Percentiles rank a stretch among this genome's conserved stretches.
Conservation (phyloP, 2,329 filamentous ascomycete genomes). For the Metarhizium album region DNA sequence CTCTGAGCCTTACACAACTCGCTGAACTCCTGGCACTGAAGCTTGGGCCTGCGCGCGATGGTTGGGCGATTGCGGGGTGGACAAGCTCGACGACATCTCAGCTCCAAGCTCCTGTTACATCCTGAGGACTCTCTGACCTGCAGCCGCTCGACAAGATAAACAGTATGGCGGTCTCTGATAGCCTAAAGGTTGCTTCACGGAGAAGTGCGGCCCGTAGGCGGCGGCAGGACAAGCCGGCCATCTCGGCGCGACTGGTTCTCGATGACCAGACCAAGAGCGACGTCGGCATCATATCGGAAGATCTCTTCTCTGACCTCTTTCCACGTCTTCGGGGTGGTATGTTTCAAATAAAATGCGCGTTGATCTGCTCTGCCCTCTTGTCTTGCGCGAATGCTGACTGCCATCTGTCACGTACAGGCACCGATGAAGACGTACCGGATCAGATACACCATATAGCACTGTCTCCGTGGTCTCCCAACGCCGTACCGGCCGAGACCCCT, state of each 20-base stretch:
- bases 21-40: neutral
- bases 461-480: conserved; percentile 58
- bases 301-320: conserved; percentile 75
- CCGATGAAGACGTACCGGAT: conserved; percentile 24
- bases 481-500: conserved; percentile 47
- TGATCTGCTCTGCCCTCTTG: neutral
- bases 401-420: conserved; percentile 10
- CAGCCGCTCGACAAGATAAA: neutral
- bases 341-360: conserved; percentile 15
- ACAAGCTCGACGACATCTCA: neutral
- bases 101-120: neutral
- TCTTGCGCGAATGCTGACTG: neutral
- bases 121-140: neutral
- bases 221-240: conserved; percentile 59
- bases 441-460: conserved; percentile 57
- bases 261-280: conserved; percentile 81
- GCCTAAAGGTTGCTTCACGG: conserved; percentile 13
- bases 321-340: conserved; percentile 45
- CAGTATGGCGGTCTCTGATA: conserved; percentile 20
- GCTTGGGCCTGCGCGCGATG: neutral
- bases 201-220: conserved; percentile 40
- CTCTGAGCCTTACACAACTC: neutral
- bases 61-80: neutral
- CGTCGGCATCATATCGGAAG: conserved; percentile 74
- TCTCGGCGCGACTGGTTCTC: conserved; percentile 71